Conservation (phyloP, 257 asterid species). For the Nyctanthes arbortristis region DNA sequence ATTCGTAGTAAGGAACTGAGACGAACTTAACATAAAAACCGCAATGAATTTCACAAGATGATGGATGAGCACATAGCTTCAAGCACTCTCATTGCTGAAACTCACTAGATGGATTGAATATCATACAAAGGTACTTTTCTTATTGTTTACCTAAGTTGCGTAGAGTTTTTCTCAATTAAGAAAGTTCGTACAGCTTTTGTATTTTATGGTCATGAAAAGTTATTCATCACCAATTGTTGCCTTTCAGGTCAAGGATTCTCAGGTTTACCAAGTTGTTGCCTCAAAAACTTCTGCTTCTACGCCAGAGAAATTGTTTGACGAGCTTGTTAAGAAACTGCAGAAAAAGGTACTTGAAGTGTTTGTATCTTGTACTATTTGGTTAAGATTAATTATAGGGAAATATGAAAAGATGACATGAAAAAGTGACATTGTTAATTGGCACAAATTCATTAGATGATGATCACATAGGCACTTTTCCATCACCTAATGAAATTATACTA, state of each 20-base stretch:
- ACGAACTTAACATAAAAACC: slow-evolving; percentile 86
- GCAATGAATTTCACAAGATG: slow-evolving; percentile 86
- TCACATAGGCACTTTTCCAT: too few species aligned
- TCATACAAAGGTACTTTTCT: slow-evolving; percentile 58
- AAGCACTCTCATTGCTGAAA: slow-evolving; percentile 81
- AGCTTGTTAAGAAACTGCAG: slow-evolving; percentile 72
- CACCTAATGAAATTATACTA: too few species aligned
- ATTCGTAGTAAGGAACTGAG: slow-evolving; percentile 65
- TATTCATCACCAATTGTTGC: slow-evolving; percentile 5
- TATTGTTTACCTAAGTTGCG: slow-evolving; percentile 5
- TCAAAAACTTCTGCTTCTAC: slow-evolving; percentile 83
- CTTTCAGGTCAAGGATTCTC: slow-evolving; percentile 73
- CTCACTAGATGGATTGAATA: slow-evolving; percentile 90
- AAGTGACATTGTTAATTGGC: too few species aligned
- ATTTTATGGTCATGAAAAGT: background rate
- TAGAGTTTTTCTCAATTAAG: slow-evolving; percentile 13
- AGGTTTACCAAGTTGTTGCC: slow-evolving; percentile 78
- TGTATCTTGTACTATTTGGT: too few species aligned
- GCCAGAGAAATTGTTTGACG: too few species aligned
- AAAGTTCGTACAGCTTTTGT: background rate
- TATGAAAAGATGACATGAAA: too few species aligned
- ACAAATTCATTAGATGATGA: too few species aligned
- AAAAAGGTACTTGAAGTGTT: slow-evolving; percentile 71
- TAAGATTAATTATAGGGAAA: too few species aligned
- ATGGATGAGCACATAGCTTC: slow-evolving; percentile 81